Base-by-base conservation (phyloP, 2,329 filamentous ascomycete species). In the Uncinocarpus reesii region DNA sequence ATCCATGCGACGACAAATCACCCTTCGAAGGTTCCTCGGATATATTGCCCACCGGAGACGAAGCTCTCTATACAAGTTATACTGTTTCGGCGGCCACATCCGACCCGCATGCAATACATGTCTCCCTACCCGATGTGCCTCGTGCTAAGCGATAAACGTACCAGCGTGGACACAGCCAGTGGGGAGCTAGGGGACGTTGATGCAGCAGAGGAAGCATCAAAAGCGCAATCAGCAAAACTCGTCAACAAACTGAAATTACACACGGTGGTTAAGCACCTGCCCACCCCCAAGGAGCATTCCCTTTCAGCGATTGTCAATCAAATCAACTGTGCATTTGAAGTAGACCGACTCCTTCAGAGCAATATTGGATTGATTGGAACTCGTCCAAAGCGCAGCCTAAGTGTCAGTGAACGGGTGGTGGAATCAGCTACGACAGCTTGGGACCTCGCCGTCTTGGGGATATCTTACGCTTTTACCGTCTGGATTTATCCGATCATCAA, bases 291-390 rank as follows among this genome's bases (percentile, higher is more conserved):
- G 59, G 92, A 98, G 63, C 77, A 80, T 53, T 83, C 85, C 1
- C 71, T 98, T 24, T 77, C 83, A 3, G 80, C 79, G 49, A 89
- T 96, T 50, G 78, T 95, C 56, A 87, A 89, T 58, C 90, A 96
- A 67, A 84, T 96, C 63, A 98, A 98, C 61, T 98, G 92, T 75
- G 87, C 89, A 0, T 88, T 83, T 71, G 93, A 98, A 65, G 75
- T 98, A 49, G 83, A 92, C 53, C 76, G 81, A 56, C 72, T 95
- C 32, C 72, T 98, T 56, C 87, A 95, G 58, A 90, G 84, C 62
- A 98, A 96, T 58, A 84, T 88, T 36, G 80, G 82, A n/a, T 74
- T 90, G 31, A 80, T 98, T 42, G 85, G 88, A 0, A 79, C 84
- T 31, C 79, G 90, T 28, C 80, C 81, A 40, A 89, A 89, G 66